phyloP scores from a whole-genome alignment of 1,139 yeast species.

The Pichia sp. region DNA sequence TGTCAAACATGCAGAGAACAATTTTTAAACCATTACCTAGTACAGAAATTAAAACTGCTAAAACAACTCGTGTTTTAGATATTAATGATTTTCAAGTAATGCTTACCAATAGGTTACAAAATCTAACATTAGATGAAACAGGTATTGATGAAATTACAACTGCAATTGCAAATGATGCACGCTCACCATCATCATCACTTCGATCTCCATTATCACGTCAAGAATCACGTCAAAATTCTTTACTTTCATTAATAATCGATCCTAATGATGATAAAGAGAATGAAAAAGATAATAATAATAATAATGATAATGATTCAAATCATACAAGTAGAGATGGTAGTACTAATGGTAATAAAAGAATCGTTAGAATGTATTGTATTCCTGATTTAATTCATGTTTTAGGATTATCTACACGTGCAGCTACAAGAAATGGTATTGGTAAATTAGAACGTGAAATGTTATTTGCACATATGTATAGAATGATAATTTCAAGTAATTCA shows the following conservation, averaged over 20 bases:
- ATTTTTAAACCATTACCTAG: no score
- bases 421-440: constrained; percentile 38
- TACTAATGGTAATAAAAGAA: constrained; percentile 1
- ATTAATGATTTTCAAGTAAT: not conserved
- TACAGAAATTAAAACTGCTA: no score
- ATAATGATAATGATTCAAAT: not conserved
- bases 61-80: no score
- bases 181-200: no score
- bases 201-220: constrained; percentile 16
- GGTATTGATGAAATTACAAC: not conserved
- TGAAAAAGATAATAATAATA: not conserved
- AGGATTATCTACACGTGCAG: constrained; percentile 25
- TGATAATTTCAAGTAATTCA: constrained; percentile 34
- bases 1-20: no score
- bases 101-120: not conserved
- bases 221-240: constrained; percentile 26
- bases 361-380: constrained; percentile 18
- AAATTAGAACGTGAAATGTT: constrained; percentile 45
- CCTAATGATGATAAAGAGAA: constrained; percentile 16
- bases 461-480: constrained; percentile 45
- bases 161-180: not conserved
- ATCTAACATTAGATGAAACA: not conserved
- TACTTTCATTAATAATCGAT: constrained; percentile 23
- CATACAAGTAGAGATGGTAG: constrained; percentile 4
- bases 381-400: constrained; percentile 31